phyloP scores from a whole-genome alignment of 257 asterid species.

The Cordia subcordata region DNA sequence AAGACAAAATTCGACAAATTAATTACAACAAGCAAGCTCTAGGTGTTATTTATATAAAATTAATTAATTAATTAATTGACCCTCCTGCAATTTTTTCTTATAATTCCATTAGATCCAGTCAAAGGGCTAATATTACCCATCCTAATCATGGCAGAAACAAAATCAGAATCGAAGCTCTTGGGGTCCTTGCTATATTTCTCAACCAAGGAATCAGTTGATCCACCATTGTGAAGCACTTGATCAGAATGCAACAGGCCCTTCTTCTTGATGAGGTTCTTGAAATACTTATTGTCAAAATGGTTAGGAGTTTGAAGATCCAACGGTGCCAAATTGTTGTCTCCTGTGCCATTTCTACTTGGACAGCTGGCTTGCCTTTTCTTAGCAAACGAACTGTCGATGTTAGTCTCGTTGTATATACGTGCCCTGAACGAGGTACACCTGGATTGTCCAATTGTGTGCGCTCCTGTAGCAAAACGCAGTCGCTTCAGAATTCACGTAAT shows the following conservation, averaged over 20 bases:
- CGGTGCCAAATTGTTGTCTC: constrained; percentile 40
- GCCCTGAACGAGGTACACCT: constrained; percentile 19
- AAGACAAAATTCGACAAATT: too few relatives aligned
- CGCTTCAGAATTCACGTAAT: too few relatives aligned
- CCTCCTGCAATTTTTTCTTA: constrained; percentile 30
- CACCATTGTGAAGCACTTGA: constrained; percentile 29
- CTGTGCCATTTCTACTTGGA: constrained; percentile 24
- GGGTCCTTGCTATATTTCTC: constrained; percentile 29
- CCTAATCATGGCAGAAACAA: constrained; percentile 40
- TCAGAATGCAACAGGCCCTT: constrained; percentile 45
- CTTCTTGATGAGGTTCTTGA: constrained; percentile 19
- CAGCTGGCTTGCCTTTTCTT: constrained; percentile 24
- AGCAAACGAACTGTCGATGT: neutral
- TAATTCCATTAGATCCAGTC: constrained; percentile 38
- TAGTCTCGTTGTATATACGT: too few relatives aligned
- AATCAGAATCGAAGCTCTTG: constrained; percentile 20
- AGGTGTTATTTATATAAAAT: too few relatives aligned
- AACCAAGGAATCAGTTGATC: constrained; percentile 26
- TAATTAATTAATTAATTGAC: constrained; percentile 13
- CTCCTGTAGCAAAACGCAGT: constrained; percentile 18
- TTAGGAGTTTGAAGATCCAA: constrained; percentile 27
- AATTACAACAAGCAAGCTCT: too few relatives aligned
- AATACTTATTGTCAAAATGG: constrained; percentile 31
- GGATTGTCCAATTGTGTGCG: constrained; percentile 53
- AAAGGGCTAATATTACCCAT: constrained; percentile 44